Conservation (phyloP, 2,329 filamentous ascomycete species). For the Ophiostoma sp. region DNA sequence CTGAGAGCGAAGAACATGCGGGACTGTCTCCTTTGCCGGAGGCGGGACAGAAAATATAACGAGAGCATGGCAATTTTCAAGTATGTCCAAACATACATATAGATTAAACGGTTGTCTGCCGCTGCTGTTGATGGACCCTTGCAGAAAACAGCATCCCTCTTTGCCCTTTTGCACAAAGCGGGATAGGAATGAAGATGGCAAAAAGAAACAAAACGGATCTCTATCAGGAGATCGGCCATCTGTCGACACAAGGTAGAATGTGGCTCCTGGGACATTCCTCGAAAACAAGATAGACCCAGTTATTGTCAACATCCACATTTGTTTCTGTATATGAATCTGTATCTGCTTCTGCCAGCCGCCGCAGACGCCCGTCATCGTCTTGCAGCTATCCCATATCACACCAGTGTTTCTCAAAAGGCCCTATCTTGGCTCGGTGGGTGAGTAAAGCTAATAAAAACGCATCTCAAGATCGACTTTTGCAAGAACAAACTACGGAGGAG, state of each 20-base stretch:
- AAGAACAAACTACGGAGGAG: not conserved
- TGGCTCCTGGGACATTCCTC: slow-evolving; percentile 9
- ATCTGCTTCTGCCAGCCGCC: not conserved
- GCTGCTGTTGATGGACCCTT: not conserved
- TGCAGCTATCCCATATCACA: not conserved
- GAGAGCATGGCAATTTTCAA: not conserved
- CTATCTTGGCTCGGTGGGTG: not conserved
- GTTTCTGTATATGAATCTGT: not conserved
- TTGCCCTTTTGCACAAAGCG: not conserved
- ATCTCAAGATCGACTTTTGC: not conserved
- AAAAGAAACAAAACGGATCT: not conserved
- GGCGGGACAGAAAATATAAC: not conserved
- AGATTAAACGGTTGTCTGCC: not conserved
- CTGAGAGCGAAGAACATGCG: not conserved
- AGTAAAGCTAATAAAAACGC: not conserved
- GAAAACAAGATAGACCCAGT: not conserved
- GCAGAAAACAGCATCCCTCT: not conserved
- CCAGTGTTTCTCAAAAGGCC: not conserved
- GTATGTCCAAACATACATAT: not conserved
- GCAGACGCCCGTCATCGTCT: not conserved
- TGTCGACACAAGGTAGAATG: not conserved
- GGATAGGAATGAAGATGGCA: not conserved
- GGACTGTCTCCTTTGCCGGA: not conserved
- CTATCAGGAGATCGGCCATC: slow-evolving; percentile 7
- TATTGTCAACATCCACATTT: not conserved